Conservation (phyloP, 78 protist species). For the Dictyostelium firmibasis region DNA sequence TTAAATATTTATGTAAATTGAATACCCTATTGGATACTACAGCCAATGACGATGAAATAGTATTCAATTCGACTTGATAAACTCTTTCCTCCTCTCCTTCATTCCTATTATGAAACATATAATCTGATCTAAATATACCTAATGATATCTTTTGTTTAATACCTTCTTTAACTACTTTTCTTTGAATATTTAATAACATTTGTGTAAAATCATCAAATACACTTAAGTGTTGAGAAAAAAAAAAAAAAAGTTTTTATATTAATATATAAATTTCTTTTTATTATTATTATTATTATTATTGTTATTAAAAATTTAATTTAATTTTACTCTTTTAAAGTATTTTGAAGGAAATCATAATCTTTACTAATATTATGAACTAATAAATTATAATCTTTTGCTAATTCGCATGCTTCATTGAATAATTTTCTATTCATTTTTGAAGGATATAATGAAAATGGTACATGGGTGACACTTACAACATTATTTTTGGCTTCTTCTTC, state of each 20-base stretch:
- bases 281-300: too few relatives aligned
- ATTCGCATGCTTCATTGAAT: constrained; percentile 20
- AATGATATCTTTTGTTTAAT: constrained; percentile 63
- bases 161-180: constrained; percentile 43
- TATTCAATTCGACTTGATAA: constrained; percentile 95
- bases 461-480: constrained; percentile 19
- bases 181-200: constrained; percentile 53
- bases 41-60: constrained; percentile 92
- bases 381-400: constrained; percentile 60
- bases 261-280: too few relatives aligned
- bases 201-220: constrained; percentile 84
- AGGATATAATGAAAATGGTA: constrained; percentile 82
- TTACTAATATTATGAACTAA: constrained; percentile 61
- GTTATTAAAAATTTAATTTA: too few relatives aligned
- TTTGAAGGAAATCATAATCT: constrained; percentile 74
- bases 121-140: constrained; percentile 94
- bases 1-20: constrained; percentile 79
- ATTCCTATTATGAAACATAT: constrained; percentile 88
- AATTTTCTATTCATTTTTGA: constrained; percentile 18
- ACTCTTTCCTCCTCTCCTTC: neutral
- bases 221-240: neutral
- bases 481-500: constrained; percentile 5
- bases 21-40: constrained; percentile 41
- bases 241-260: neutral
- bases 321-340: constrained; percentile 54